Evolutionary conservation across 1,284 basidiomycete genomes (phyloP).

Genomic region (Malassezia vespertilionis): DNA sequence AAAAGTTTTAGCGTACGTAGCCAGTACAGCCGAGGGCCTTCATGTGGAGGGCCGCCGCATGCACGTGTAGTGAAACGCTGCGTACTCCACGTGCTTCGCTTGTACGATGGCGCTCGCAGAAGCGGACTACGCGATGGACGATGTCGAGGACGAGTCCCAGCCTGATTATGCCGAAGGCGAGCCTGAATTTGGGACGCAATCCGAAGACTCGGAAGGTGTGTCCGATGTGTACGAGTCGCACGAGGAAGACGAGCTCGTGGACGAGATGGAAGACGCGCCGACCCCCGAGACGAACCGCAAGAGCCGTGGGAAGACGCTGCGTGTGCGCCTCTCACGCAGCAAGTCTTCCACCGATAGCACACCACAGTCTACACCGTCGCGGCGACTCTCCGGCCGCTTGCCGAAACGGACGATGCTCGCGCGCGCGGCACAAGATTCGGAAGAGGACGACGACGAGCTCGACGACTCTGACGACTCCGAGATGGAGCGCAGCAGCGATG

Average conservation of each 20-base stretch:
- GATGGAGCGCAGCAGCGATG: conserved; percentile 18
- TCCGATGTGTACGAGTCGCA: conserved; percentile 4
- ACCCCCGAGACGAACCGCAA: conserved; percentile 11
- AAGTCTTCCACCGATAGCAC: neutral
- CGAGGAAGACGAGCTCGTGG: conserved; percentile 18
- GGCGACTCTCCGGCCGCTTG: conserved; percentile 2
- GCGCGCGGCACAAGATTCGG: conserved; percentile 15
- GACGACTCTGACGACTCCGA: conserved; percentile 23
- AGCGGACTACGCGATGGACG: neutral
- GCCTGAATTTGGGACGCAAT: neutral
- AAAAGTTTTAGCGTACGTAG: conserved; percentile 20
- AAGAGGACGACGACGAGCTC: conserved; percentile 25
- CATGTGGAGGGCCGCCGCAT: too few species aligned
- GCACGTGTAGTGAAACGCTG: too few species aligned
- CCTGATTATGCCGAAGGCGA: conserved; percentile 10
- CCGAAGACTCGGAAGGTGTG: conserved; percentile 2
- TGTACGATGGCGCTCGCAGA: neutral
- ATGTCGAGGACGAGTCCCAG: neutral
- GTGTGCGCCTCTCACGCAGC: conserved; percentile 8
- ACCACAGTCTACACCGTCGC: conserved; percentile 1
- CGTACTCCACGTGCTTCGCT: too few species aligned
- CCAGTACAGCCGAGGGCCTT: neutral
- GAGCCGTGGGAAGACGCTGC: conserved; percentile 6
- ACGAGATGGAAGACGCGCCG: conserved; percentile 11
- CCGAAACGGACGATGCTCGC: conserved; percentile 5